Percentiles rank a stretch among this genome's conserved stretches.
phyloP scores from a whole-genome alignment of 176 grass and related monocot species.

The Oryza meridionalis region DNA sequence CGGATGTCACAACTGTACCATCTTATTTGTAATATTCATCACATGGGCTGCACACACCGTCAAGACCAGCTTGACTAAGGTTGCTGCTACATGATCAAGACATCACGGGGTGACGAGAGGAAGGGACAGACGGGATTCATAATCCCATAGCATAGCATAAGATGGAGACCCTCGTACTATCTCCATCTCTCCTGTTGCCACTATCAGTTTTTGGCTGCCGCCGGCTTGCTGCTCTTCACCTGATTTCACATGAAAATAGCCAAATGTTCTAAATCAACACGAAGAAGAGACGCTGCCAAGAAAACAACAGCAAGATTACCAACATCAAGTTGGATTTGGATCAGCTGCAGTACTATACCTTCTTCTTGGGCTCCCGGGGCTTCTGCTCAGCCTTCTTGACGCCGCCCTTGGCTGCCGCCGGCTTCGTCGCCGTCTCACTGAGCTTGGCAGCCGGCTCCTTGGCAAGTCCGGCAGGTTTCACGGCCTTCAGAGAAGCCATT shows the following conservation, averaged over 20 bases:
- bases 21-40: slow-evolving; percentile 49
- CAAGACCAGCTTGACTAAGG: not conserved
- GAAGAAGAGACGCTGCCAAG: slow-evolving; percentile 1
- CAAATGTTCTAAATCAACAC: not conserved
- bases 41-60: slow-evolving; percentile 2
- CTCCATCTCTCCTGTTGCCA: not conserved
- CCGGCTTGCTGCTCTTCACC: slow-evolving; percentile 60
- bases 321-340: not conserved
- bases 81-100: slow-evolving; percentile 14
- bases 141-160: slow-evolving; percentile 20
- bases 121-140: slow-evolving; percentile 27
- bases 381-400: slow-evolving; percentile 82
- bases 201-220: slow-evolving; percentile 54
- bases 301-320: slow-evolving; percentile 1
- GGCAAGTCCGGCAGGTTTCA: slow-evolving; percentile 49
- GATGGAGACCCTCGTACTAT: slow-evolving; percentile 5
- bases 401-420: slow-evolving; percentile 57
- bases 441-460: slow-evolving; percentile 61
- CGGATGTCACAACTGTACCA: not conserved
- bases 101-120: slow-evolving; percentile 12
- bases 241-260: slow-evolving; percentile 34
- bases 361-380: slow-evolving; percentile 78
- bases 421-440: slow-evolving; percentile 52
- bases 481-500: slow-evolving; percentile 80
- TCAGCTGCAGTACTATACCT: slow-evolving; percentile 44